phyloP scores from a whole-genome alignment of 495 filamentous ascomycete species.

The Hypoxylon fragiforme region DNA sequence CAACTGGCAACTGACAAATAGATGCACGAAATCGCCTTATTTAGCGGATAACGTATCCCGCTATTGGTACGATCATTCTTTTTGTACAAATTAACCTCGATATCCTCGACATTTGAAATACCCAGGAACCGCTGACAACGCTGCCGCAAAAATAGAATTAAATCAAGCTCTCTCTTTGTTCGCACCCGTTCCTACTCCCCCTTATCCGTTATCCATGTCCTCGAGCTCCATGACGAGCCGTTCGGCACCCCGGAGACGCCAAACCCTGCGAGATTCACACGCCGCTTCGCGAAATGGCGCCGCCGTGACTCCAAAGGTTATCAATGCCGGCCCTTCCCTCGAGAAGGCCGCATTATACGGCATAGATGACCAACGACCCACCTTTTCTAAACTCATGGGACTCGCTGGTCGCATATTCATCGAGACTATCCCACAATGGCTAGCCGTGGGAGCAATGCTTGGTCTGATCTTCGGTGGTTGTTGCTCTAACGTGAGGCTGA shows the following conservation, averaged over 20 bases:
- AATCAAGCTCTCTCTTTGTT: no score
- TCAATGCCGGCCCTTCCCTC: slow-evolving; percentile 58
- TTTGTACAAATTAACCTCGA: not conserved
- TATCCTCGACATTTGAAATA: slow-evolving; percentile 14
- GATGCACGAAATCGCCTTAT: slow-evolving; percentile 24
- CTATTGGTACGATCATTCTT: slow-evolving; percentile 18
- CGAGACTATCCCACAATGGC: slow-evolving; percentile 68
- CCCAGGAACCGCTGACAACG: slow-evolving; percentile 20
- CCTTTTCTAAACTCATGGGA: slow-evolving; percentile 57
- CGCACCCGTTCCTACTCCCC: no score
- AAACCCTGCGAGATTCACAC: slow-evolving; percentile 40
- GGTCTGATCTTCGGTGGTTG: slow-evolving; percentile 94
- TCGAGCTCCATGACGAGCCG: slow-evolving; percentile 38
- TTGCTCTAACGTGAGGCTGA: slow-evolving; percentile 81
- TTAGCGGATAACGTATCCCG: slow-evolving; percentile 27
- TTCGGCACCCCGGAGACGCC: slow-evolving; percentile 39
- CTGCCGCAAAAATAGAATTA: slow-evolving; percentile 7
- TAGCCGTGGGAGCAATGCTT: slow-evolving; percentile 71
- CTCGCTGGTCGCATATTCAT: slow-evolving; percentile 59
- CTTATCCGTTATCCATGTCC: slow-evolving; percentile 7
- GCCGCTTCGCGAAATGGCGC: slow-evolving; percentile 36
- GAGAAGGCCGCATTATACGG: slow-evolving; percentile 60
- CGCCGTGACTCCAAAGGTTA: slow-evolving; percentile 44
- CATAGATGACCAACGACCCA: slow-evolving; percentile 57
- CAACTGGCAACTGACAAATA: slow-evolving; percentile 15